These are phyloP conservation scores for Myxozyma geophila DNA, from an alignment of 805 yeast species.

Conservation along the genomic window DNA sequence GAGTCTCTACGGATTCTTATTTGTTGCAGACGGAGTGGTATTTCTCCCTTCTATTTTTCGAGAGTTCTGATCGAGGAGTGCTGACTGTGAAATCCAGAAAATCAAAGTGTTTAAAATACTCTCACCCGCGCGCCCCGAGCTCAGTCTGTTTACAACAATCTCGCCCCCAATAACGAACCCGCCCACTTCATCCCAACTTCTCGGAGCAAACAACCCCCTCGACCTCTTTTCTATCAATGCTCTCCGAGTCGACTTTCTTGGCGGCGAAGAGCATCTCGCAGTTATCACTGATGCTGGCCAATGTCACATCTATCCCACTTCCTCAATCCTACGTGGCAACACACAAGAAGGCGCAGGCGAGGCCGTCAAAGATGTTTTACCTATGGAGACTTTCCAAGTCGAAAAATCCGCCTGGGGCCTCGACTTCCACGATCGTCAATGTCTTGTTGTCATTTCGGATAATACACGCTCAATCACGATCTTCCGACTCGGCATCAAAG, in stretches of 20 bases:
- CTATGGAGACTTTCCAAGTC: conserved; percentile 26
- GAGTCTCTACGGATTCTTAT: conserved; percentile 24
- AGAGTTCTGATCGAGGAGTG: not conserved
- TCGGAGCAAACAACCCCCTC: conserved; percentile 32
- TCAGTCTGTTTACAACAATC: conserved; percentile 12
- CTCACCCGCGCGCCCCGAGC: conserved; percentile 23
- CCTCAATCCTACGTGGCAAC: conserved; percentile 15
- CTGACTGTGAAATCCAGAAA: conserved; percentile 2
- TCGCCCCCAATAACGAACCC: conserved; percentile 25
- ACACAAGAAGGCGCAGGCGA: conserved; percentile 12
- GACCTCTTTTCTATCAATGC: conserved; percentile 28
- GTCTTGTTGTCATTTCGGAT: conserved; percentile 29
- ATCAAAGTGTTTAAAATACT: conserved; percentile 21
- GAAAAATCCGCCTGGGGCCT: conserved; percentile 34
- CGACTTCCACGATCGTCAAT: conserved; percentile 25
- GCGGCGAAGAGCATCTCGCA: conserved; percentile 32
- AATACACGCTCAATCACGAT: conserved; percentile 28
- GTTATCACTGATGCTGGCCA: conserved; percentile 34
- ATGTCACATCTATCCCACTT: conserved; percentile 23
- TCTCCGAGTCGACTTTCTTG: conserved; percentile 23
- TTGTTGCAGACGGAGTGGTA: conserved; percentile 31
- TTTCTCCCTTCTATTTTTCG: not conserved
- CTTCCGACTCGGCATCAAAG: conserved; percentile 26
- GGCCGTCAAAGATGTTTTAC: conserved; percentile 7
- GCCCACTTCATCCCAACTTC: conserved; percentile 25